Base-by-base conservation (phyloP, 2,329 filamentous ascomycete species). In the Diaporthe vaccinii region DNA sequence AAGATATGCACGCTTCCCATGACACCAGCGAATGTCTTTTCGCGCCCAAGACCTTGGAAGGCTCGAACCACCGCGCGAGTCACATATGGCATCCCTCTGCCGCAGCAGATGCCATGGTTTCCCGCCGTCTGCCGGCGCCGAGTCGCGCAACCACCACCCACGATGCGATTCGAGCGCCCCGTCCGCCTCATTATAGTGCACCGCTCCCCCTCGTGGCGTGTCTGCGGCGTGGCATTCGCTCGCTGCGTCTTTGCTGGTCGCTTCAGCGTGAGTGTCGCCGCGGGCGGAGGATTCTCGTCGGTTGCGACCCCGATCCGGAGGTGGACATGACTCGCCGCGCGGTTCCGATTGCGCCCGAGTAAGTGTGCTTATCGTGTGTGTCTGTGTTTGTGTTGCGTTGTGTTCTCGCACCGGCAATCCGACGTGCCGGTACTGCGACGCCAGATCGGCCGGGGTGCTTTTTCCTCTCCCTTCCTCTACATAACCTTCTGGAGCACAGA, bases 381-480 rank as follows among this genome's bases (percentile, higher is more conserved):
- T 67, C n/a, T 49, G 62, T 67, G 44, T 67, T 68, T n/a, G 34
- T 17, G 62, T 67, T 67, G 62, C 62, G 28, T n/a, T 67, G 28
- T 15, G 20, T 25, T 36, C 22, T 39, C n/a, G 20, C 28, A 53
- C 65, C 65, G 65, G 65, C 65, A 68, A 68, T 53, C 65, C 65
- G 65, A 68, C 46, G 25, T 68, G 65, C 65, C 65, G 65, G 65
- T 53, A 53, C 46, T 53, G 46, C 65, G 46, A 68, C 65, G 49
- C 65, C 65, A 39, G 65, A 28, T 14, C 28, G 65, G 34, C 34
- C n/a, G 9, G 46, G n/a, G 20, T 39, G 31, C 14, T 22, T 68
- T 39, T 44, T 28, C 17, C 20, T 15, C 15, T 53, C 15, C 34
- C 34, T 12, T 53, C 7, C 49, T 65, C 61, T 49, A 10, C 62